Percentiles rank a stretch among this genome's conserved stretches.
phyloP scores from a whole-genome alignment of 768 basidiomycete species.

The Suillus spraguei region DNA sequence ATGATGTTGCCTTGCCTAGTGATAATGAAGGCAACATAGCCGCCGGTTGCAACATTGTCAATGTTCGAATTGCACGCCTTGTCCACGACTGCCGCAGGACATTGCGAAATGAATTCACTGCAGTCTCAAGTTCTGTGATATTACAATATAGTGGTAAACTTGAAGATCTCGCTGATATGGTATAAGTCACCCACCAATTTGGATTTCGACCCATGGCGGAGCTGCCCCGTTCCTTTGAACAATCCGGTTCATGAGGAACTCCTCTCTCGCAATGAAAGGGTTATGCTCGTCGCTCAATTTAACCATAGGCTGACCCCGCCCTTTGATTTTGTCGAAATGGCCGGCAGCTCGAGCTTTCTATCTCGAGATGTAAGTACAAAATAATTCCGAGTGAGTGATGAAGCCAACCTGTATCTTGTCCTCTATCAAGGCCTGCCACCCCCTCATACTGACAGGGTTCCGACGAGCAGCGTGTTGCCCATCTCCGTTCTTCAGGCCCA shows the following conservation, averaged over 20 bases:
- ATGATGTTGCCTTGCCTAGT: constrained; percentile 38
- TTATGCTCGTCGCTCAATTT: constrained; percentile 50
- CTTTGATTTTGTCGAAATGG: constrained; percentile 70
- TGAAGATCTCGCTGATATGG: not conserved
- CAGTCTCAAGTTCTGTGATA: constrained; percentile 62
- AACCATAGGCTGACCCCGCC: constrained; percentile 57
- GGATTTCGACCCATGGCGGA: constrained; percentile 87
- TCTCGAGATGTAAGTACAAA: constrained; percentile 8
- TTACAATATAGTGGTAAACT: constrained; percentile 12
- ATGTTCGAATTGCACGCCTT: constrained; percentile 68
- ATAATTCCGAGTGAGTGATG: not conserved
- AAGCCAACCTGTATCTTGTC: constrained; percentile 74
- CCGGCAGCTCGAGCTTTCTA: constrained; percentile 71
- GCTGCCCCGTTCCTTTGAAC: constrained; percentile 80
- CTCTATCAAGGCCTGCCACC: constrained; percentile 76
- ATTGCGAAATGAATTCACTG: constrained; percentile 62
- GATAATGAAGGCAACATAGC: constrained; percentile 39
- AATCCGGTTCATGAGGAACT: constrained; percentile 86
- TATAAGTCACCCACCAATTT: constrained; percentile 51
- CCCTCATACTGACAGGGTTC: constrained; percentile 68
- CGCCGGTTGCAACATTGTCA: constrained; percentile 48
- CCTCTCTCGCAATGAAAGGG: constrained; percentile 72
- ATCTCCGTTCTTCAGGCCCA: constrained; percentile 45
- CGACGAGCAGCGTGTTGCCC: constrained; percentile 29
- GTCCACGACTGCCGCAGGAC: constrained; percentile 70